A percentile compares a stretch with the other conserved stretches of the same genome.
Conservation (phyloP, 2,329 filamentous ascomycete genomes). For the Bipolaris bicolor region DNA sequence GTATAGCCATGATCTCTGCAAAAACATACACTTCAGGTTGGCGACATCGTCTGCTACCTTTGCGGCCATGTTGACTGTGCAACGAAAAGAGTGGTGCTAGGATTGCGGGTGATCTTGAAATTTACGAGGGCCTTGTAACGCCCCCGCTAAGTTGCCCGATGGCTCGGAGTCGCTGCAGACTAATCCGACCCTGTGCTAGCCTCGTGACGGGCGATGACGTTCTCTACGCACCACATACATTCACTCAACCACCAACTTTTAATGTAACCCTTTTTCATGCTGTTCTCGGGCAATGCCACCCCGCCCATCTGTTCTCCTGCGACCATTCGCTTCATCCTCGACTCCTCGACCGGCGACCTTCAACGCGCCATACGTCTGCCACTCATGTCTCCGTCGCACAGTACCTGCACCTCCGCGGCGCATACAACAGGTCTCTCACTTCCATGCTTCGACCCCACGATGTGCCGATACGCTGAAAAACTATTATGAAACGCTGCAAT, state of each 20-base stretch:
- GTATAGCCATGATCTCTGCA: background rate
- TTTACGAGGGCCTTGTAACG: conserved; percentile 19
- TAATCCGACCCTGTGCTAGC: conserved; percentile 9
- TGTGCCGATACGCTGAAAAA: conserved; percentile 56
- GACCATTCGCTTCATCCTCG: conserved; percentile 16
- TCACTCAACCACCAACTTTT: conserved; percentile 13
- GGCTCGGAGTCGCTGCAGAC: conserved; percentile 21
- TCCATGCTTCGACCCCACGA: conserved; percentile 54
- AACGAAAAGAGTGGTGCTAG: conserved; percentile 4
- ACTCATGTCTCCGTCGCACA: conserved; percentile 24
- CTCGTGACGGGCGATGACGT: conserved; percentile 32
- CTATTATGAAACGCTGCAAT: conserved; percentile 81
- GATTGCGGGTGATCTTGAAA: conserved; percentile 19
- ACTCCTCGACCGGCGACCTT: background rate
- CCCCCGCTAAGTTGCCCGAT: conserved; percentile 17
- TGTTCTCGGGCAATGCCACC: conserved; percentile 38
- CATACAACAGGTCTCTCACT: conserved; percentile 30
- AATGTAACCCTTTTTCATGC: conserved; percentile 3
- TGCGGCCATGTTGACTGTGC: conserved; percentile 45
- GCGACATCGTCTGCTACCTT: conserved; percentile 46
- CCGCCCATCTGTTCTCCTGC: conserved; percentile 24
- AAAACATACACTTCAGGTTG: conserved; percentile 46
- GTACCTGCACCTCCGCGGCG: conserved; percentile 16
- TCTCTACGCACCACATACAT: conserved; percentile 23
- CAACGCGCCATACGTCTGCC: conserved; percentile 22